phyloP scores from a whole-genome alignment of 805 yeast species.

The Myxozyma sirexii region DNA sequence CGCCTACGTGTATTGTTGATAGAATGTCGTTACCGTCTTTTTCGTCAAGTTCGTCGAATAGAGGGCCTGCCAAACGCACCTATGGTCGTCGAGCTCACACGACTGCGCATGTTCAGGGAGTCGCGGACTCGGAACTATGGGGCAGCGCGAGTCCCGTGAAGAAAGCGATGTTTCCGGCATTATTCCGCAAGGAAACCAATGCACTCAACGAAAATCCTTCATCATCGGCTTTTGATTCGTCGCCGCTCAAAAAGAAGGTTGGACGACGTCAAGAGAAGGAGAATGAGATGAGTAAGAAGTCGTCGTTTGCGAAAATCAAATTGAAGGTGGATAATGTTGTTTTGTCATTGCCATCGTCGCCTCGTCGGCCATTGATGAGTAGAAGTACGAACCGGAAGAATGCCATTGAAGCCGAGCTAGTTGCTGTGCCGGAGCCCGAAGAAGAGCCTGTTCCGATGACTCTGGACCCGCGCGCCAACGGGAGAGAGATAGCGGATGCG shows the following conservation, averaged over 20 bases:
- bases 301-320: slow-evolving; percentile 12
- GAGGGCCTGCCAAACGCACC: slow-evolving; percentile 10
- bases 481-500: neutral
- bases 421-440: neutral
- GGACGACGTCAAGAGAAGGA: slow-evolving; percentile 8
- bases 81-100: slow-evolving; percentile 27
- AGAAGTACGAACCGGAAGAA: neutral
- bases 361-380: slow-evolving; percentile 13
- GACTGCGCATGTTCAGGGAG: slow-evolving; percentile 25
- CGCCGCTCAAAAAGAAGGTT: slow-evolving; percentile 2
- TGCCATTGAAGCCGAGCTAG: neutral
- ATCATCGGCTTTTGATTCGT: neutral
- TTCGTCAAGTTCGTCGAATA: slow-evolving; percentile 1
- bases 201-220: neutral
- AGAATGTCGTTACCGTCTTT: neutral
- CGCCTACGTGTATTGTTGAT: neutral
- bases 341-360: slow-evolving; percentile 6
- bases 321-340: slow-evolving; percentile 7
- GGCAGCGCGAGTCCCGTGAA: slow-evolving; percentile 26
- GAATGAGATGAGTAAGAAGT: neutral
- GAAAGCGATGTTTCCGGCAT: neutral
- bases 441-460: too few species aligned
- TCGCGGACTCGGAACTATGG: slow-evolving; percentile 27
- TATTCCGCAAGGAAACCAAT: neutral
- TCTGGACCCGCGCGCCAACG: neutral